phyloP scores from a whole-genome alignment of 2,329 filamentous ascomycete species.

The Didymella arachidicola region DNA sequence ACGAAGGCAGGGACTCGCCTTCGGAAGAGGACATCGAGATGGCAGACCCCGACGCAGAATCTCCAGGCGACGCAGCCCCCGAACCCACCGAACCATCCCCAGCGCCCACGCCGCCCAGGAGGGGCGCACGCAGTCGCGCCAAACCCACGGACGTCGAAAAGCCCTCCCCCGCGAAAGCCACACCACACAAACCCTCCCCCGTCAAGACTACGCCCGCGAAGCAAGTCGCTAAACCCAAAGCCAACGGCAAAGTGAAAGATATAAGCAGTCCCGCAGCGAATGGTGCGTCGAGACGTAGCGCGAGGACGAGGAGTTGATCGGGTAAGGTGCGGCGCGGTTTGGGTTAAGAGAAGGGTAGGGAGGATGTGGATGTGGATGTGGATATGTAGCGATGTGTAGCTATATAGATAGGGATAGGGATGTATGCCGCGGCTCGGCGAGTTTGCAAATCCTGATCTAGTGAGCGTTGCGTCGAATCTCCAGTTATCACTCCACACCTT shows the following conservation, averaged over 20 bases:
- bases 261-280: neutral
- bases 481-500: no score
- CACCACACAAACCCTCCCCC: conserved; percentile 21
- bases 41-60: conserved; percentile 25
- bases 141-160: conserved; percentile 30
- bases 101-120: conserved; percentile 29
- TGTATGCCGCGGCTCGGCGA: no score
- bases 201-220: conserved; percentile 1
- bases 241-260: conserved; percentile 4
- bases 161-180: conserved; percentile 16
- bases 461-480: no score
- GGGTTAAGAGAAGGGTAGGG: no score
- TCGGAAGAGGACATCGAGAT: conserved; percentile 40
- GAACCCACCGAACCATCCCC: conserved; percentile 24
- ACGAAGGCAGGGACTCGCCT: conserved; percentile 19
- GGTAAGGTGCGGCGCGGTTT: no score
- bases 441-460: no score
- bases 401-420: no score
- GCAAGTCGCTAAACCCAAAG: conserved; percentile 21
- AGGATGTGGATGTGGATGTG: no score
- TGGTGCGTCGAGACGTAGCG: conserved; percentile 8
- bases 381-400: no score
- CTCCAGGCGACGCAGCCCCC: conserved; percentile 22
- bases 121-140: conserved; percentile 11
- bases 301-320: conserved; percentile 12